Base-by-base conservation (phyloP, 805 yeast species). In the Candida rishiriensis region DNA sequence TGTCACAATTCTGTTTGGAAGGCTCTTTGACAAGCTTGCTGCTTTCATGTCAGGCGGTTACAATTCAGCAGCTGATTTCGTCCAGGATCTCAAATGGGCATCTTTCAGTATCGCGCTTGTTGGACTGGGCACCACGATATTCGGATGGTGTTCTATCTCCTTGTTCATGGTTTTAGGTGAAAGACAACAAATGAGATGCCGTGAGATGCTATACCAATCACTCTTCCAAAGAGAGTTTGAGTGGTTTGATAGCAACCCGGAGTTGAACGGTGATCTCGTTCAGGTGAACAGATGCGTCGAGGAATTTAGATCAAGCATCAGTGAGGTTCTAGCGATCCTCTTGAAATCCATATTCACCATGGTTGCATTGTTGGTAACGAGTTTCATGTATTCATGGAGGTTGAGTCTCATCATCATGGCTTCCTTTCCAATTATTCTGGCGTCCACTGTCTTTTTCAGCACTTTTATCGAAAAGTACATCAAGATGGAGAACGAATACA, bases 381-480 rank as follows among this genome's bases (percentile, higher is more conserved):
- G 96, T 1, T 75, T 93, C 59, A 74, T 75, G 48, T 82, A 80
- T 48, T 86, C 95, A 3, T 91, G 97, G 97, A 73, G 86, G 3
- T 70, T 93, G 10, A 86, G 97, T 0, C 64, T 93, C 21, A 76
- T 93, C 1, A 78, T 85, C n/a, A 56, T 91, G 46, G 82, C 88
- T 1, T 72, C 85, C 3, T 53, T 88, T 3, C 99, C 99, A 0
- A 30, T 89, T 0, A 76, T 91, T 45, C 70, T 71, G 0, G 9
- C 71, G 0, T 49, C 75, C 3, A 79, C 84, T 1, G 62, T 68
- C 32, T 31, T 71, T 0, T 75, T 83, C 44, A 79, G 89, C 0
- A 67, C 57, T 13, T 57, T 72, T 30, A 73, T 85, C 12, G 76
- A 74, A 41, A 68, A 59, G 30, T 71, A 68, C 49, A 73, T 88